phyloP scores from a whole-genome alignment of 1,139 yeast species.

The Candida sanyaensis region DNA sequence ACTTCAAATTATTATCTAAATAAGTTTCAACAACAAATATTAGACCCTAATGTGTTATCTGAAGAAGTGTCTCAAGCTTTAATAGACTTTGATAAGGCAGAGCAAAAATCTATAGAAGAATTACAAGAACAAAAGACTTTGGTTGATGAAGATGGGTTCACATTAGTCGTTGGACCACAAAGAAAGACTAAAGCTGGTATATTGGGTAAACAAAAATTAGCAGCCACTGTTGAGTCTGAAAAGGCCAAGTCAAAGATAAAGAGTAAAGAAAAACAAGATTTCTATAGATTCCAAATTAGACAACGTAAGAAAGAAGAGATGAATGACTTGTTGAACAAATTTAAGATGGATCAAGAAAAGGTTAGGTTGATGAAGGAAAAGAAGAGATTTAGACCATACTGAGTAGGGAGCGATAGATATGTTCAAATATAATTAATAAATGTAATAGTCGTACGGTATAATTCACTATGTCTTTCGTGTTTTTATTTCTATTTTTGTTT shows the following conservation, averaged over 20 bases:
- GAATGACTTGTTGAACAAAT: conserved; percentile 80
- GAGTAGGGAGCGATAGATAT: conserved; percentile 4
- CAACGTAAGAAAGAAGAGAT: conserved; percentile 91
- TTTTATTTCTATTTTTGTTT: too few species aligned
- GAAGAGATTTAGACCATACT: conserved; percentile 85
- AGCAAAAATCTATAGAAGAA: conserved; percentile 62
- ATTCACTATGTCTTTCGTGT: too few species aligned
- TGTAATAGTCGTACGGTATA: too few species aligned
- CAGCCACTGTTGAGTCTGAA: conserved; percentile 44
- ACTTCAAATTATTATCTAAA: conserved; percentile 33
- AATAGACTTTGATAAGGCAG: conserved; percentile 70
- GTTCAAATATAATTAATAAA: too few species aligned
- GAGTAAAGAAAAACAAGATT: conserved; percentile 84
- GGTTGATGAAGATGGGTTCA: conserved; percentile 93
- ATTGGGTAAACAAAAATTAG: conserved; percentile 54
- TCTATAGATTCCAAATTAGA: conserved; percentile 94
- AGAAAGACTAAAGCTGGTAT: conserved; percentile 76
- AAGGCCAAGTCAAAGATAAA: conserved; percentile 56
- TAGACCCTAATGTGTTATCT: conserved; percentile 50
- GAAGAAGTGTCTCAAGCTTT: conserved; percentile 58
- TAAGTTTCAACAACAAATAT: conserved; percentile 31
- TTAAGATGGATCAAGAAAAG: conserved; percentile 87
- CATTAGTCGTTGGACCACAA: conserved; percentile 83
- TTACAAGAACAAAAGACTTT: conserved; percentile 55
- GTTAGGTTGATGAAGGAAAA: conserved; percentile 76